Conservation (phyloP, 768 basidiomycete species). For the Amyloporia xantha region DNA sequence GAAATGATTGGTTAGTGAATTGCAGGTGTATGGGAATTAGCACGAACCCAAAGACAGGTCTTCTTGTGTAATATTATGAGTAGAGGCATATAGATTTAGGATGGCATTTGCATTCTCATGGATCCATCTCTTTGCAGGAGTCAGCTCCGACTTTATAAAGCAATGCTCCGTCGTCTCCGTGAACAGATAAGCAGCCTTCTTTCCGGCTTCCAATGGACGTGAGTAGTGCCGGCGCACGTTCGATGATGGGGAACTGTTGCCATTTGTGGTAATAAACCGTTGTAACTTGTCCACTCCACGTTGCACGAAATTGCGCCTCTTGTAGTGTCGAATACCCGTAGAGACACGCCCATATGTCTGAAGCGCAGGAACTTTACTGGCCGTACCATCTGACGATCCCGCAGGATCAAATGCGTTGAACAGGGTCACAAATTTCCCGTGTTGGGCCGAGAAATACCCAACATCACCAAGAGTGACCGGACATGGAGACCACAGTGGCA, state of each 20-base stretch:
- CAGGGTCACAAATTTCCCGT: slow-evolving; percentile 62
- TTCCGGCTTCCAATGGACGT: slow-evolving; percentile 55
- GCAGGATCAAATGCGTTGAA: slow-evolving; percentile 60
- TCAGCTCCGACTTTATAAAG: slow-evolving; percentile 49
- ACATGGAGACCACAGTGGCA: slow-evolving; percentile 66
- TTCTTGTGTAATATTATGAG: slow-evolving; percentile 29
- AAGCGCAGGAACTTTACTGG: slow-evolving; percentile 49
- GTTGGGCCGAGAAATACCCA: slow-evolving; percentile 63
- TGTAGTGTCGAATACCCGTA: slow-evolving; percentile 41
- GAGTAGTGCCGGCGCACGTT: slow-evolving; percentile 49
- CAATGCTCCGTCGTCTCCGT: slow-evolving; percentile 65
- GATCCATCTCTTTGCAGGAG: slow-evolving; percentile 69
- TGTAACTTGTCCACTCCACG: slow-evolving; percentile 49
- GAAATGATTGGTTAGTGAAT: background rate
- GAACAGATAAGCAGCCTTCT: slow-evolving; percentile 59
- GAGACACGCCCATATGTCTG: slow-evolving; percentile 55
- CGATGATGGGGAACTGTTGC: slow-evolving; percentile 25
- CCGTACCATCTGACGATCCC: slow-evolving; percentile 35
- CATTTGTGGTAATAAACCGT: slow-evolving; percentile 26
- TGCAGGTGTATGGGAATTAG: background rate
- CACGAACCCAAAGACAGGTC: slow-evolving; percentile 31
- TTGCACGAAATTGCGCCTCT: slow-evolving; percentile 54
- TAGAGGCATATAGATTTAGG: slow-evolving; percentile 44
- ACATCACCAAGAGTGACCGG: slow-evolving; percentile 62
- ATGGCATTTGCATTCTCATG: slow-evolving; percentile 59